Conservation (phyloP, 1,284 basidiomycete species). For the Rhodofomes roseus region DNA sequence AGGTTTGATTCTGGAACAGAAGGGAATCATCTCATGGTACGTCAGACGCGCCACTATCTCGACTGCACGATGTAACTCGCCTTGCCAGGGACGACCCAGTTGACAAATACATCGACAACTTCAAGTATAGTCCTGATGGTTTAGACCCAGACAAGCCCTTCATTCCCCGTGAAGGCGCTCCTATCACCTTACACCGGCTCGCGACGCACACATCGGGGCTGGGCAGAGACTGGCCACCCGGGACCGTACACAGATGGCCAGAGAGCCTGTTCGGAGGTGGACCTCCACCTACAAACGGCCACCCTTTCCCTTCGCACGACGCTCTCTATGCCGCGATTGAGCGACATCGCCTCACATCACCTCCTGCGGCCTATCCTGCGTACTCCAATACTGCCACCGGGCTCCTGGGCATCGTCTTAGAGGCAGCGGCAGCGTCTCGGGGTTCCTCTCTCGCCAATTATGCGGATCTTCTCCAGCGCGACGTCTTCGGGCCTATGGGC, state of each 20-base stretch:
- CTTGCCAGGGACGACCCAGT: slow-evolving; percentile 39
- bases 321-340: slow-evolving; percentile 33
- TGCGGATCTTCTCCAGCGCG: slow-evolving; percentile 39
- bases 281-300: slow-evolving; percentile 26
- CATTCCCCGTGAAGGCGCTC: slow-evolving; percentile 16
- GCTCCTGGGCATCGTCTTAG: slow-evolving; percentile 38
- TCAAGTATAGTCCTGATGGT: slow-evolving; percentile 22
- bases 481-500: slow-evolving; percentile 25
- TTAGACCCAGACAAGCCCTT: not conserved
- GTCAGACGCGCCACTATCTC: not conserved
- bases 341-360: slow-evolving; percentile 33
- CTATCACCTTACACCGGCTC: slow-evolving; percentile 42
- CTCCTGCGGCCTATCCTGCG: slow-evolving; percentile 40
- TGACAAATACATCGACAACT: slow-evolving; percentile 36
- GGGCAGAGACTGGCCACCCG: slow-evolving; percentile 42
- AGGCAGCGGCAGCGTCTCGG: slow-evolving; percentile 33
- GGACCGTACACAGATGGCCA: slow-evolving; percentile 38
- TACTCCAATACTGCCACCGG: slow-evolving; percentile 48
- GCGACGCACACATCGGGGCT: slow-evolving; percentile 46
- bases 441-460: slow-evolving; percentile 29
- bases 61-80: not conserved
- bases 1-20: slow-evolving; percentile 41
- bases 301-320: slow-evolving; percentile 27
- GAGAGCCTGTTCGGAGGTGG: slow-evolving; percentile 23
- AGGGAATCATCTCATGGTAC: slow-evolving; percentile 39